phyloP scores from a whole-genome alignment of 768 basidiomycete genomes.

The Cyathus striatus region DNA sequence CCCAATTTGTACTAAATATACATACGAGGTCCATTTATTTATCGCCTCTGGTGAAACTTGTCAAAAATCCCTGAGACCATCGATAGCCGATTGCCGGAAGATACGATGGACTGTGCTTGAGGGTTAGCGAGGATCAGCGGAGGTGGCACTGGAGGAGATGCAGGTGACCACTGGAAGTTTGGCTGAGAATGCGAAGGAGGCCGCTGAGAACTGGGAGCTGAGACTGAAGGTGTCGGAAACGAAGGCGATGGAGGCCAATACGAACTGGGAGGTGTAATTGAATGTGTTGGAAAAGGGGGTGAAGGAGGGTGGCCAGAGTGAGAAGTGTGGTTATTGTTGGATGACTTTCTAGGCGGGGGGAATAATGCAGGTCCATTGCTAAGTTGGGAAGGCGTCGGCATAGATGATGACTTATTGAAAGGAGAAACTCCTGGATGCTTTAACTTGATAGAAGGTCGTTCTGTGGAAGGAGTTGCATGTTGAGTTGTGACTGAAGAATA shows the following conservation, averaged over 20 bases:
- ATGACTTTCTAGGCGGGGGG: too few species aligned
- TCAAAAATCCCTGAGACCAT: not conserved
- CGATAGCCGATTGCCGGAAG: too few species aligned
- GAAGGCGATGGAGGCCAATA: not conserved
- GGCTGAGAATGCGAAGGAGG: slow-evolving; percentile 3
- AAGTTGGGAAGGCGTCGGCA: slow-evolving; percentile 37
- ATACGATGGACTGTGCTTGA: too few species aligned
- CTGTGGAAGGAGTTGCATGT: slow-evolving; percentile 5
- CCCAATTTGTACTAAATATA: too few species aligned
- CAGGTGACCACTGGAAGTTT: slow-evolving; percentile 1
- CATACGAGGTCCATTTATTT: too few species aligned
- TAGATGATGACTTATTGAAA: slow-evolving; percentile 18
- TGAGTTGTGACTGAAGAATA: slow-evolving; percentile 3
- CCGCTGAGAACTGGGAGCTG: slow-evolving; percentile 3
- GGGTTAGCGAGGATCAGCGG: not conserved
- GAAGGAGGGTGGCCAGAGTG: slow-evolving; percentile 15
- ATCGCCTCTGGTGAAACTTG: not conserved
- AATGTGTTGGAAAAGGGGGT: slow-evolving; percentile 6
- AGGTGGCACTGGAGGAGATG: slow-evolving; percentile 1
- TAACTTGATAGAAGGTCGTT: slow-evolving; percentile 5
- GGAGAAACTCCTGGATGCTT: slow-evolving; percentile 4
- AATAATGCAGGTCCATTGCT: slow-evolving; percentile 36
- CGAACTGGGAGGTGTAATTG: not conserved
- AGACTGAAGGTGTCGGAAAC: slow-evolving; percentile 6
- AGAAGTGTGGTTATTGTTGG: too few species aligned